Evolutionary conservation across 2,329 filamentous ascomycete genomes (phyloP).

Genomic region (Diplodia sapinea): DNA sequence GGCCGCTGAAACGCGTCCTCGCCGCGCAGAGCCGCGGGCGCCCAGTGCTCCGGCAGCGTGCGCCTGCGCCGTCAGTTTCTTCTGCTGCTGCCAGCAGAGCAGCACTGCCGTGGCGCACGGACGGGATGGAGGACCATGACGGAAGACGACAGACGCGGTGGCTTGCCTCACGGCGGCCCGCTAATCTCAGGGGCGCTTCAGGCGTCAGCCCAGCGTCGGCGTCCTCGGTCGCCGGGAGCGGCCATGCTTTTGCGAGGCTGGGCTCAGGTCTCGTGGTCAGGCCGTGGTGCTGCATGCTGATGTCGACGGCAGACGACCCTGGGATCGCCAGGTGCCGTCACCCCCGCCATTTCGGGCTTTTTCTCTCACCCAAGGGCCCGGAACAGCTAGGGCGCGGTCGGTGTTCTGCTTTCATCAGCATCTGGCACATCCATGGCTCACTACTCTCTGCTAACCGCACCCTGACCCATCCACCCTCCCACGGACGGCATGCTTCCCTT

Average conservation of each 20-base stretch:
- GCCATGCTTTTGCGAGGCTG: slow-evolving; percentile 21
- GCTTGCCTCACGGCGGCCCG: slow-evolving; percentile 20
- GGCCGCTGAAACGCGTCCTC: slow-evolving; percentile 17
- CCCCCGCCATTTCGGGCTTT: slow-evolving; percentile 16
- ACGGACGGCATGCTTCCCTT: slow-evolving; percentile 14
- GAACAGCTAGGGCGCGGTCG: slow-evolving; percentile 6
- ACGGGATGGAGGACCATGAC: slow-evolving; percentile 18
- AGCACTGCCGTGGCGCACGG: slow-evolving; percentile 1
- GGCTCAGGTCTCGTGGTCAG: slow-evolving; percentile 23
- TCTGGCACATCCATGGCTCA: slow-evolving; percentile 13
- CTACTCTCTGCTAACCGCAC: slow-evolving; percentile 14
- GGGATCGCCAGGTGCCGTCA: slow-evolving; percentile 12
- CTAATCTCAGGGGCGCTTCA: slow-evolving; percentile 28
- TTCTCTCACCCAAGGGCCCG: slow-evolving; percentile 3
- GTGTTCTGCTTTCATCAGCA: slow-evolving; percentile 10
- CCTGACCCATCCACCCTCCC: slow-evolving; percentile 8
- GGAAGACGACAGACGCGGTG: slow-evolving; percentile 19
- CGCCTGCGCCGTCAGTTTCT: slow-evolving; percentile 5
- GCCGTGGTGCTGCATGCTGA: slow-evolving; percentile 8
- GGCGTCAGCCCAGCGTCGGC: slow-evolving; percentile 20
- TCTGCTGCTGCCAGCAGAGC: slow-evolving; percentile 1
- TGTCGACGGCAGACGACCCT: slow-evolving; percentile 3
- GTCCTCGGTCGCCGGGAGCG: slow-evolving; percentile 17
- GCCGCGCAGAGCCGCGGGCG: slow-evolving; percentile 8
- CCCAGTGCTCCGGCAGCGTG: not conserved